These are phyloP conservation scores for Pseudogymnoascus sp. DNA, from an alignment of 2,329 filamentous ascomycete genomes.

Conservation along the genomic window DNA sequence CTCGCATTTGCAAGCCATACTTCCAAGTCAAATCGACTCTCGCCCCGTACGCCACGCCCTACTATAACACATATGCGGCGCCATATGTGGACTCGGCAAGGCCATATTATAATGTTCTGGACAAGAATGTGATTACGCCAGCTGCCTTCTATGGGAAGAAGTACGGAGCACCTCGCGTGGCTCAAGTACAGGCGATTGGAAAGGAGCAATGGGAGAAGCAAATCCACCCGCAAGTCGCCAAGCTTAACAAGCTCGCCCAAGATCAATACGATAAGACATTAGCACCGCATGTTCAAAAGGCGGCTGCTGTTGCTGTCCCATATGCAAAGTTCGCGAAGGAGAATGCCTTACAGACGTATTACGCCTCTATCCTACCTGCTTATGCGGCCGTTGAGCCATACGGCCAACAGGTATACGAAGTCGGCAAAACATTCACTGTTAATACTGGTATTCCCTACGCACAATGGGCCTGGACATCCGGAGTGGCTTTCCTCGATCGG, in stretches of 20 bases:
- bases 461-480: slow-evolving; percentile 61
- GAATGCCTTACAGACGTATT: slow-evolving; percentile 59
- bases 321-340: slow-evolving; percentile 61
- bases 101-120: slow-evolving; percentile 62
- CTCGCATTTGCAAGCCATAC: slow-evolving; percentile 78
- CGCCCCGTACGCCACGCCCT: slow-evolving; percentile 70
- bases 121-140: slow-evolving; percentile 61
- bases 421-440: slow-evolving; percentile 57
- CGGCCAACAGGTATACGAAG: slow-evolving; percentile 56
- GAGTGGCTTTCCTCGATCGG: slow-evolving; percentile 61
- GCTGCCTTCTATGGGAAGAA: slow-evolving; percentile 56
- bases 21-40: slow-evolving; percentile 54
- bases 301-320: slow-evolving; percentile 50
- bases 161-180: slow-evolving; percentile 66
- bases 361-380: slow-evolving; percentile 64
- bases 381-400: slow-evolving; percentile 71
- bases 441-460: slow-evolving; percentile 65
- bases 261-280: slow-evolving; percentile 62
- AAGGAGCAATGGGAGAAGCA: slow-evolving; percentile 69
- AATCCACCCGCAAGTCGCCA: slow-evolving; percentile 64
- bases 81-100: slow-evolving; percentile 69
- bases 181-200: slow-evolving; percentile 57
- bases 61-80: slow-evolving; percentile 76
- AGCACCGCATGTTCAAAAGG: slow-evolving; percentile 63
- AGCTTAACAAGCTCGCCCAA: slow-evolving; percentile 52